phyloP scores from a whole-genome alignment of 176 grass and related monocot genomes.

The Oryza australiensis region DNA sequence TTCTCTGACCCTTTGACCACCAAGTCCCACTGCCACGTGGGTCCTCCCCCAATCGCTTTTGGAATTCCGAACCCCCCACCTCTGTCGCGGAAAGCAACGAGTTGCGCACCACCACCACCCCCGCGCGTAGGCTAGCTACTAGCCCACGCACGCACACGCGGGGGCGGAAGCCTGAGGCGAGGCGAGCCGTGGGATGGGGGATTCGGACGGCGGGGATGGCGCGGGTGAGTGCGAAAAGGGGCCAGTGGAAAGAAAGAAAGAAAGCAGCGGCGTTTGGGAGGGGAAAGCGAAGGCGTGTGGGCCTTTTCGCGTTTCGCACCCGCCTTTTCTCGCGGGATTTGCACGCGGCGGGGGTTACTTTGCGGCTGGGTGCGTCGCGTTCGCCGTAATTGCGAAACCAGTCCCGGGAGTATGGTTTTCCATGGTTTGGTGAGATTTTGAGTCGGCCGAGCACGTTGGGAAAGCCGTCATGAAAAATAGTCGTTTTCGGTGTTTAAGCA shows the following conservation, averaged over 20 bases:
- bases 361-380: neutral
- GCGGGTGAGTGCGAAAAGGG: fast-evolving
- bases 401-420: too few species aligned
- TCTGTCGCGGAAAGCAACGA: conserved; percentile 33
- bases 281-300: neutral
- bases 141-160: too few species aligned
- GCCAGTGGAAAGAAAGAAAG: neutral
- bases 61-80: conserved; percentile 13
- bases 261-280: neutral
- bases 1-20: too few species aligned
- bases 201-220: neutral
- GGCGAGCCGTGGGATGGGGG: neutral
- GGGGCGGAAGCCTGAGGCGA: too few species aligned
- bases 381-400: neutral
- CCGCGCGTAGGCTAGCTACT: too few species aligned
- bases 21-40: neutral
- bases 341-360: neutral
- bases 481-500: too few species aligned
- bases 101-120: neutral
- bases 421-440: too few species aligned
- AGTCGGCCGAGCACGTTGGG: too few species aligned
- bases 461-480: too few species aligned
- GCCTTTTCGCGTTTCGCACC: neutral
- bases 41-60: conserved; percentile 9
- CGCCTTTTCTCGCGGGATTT: neutral